Conservation (phyloP, 2,329 filamentous ascomycete genomes). For the Colletotrichum musicola region DNA sequence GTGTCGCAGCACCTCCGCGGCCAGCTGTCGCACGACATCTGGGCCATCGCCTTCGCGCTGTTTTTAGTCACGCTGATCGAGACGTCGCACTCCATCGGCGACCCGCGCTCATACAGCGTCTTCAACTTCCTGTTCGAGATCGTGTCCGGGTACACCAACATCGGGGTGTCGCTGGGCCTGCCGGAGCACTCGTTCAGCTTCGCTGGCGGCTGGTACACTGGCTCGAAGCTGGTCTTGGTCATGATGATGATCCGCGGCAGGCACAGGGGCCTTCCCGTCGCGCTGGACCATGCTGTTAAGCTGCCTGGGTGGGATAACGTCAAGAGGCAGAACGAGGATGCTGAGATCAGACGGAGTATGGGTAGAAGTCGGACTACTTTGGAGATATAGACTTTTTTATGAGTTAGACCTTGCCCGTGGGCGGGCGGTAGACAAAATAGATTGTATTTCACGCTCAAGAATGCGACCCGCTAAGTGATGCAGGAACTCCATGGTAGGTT, state of each 20-base stretch:
- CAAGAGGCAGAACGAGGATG: conserved; percentile 47
- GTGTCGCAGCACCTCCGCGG: conserved; percentile 69
- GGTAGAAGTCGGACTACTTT: conserved; percentile 12
- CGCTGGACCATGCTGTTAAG: conserved; percentile 65
- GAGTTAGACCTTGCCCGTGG: neutral
- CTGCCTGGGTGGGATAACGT: conserved; percentile 52
- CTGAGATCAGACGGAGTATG: conserved; percentile 22
- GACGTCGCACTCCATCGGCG: conserved; percentile 63
- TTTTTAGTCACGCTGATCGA: conserved; percentile 73
- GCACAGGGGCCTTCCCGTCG: conserved; percentile 68
- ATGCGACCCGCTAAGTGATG: too few species aligned
- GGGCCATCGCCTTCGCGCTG: conserved; percentile 73
- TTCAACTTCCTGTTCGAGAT: conserved; percentile 73
- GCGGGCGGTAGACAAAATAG: neutral
- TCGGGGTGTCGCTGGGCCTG: conserved; percentile 70
- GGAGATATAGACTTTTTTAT: conserved; percentile 3
- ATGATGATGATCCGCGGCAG: conserved; percentile 69
- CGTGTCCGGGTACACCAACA: conserved; percentile 69
- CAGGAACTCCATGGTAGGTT: too few species aligned
- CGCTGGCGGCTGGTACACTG: conserved; percentile 64
- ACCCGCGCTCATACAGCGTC: conserved; percentile 66
- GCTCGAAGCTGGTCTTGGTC: conserved; percentile 69
- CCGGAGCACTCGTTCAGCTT: conserved; percentile 68
- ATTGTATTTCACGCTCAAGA: too few species aligned
- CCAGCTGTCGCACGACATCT: conserved; percentile 77